Base-by-base conservation (phyloP, 2,329 filamentous ascomycete genomes). In the Fusarium clavum region DNA sequence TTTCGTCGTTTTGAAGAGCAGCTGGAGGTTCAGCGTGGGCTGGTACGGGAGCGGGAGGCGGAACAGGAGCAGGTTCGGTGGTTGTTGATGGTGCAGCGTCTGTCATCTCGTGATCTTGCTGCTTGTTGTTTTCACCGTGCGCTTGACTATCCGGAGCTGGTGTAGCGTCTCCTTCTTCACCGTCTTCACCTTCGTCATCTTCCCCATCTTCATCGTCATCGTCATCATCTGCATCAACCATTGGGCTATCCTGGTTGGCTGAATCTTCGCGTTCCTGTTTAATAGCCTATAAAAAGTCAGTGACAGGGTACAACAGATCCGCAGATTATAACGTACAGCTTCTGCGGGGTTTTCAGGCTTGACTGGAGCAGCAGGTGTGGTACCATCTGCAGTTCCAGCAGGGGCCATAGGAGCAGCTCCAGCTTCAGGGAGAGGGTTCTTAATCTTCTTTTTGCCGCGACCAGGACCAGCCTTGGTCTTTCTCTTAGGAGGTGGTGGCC, bases 401-500 rank as follows among this genome's bases (percentile, higher is more conserved):
- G 78, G 77, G 32, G 81, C 80, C 25, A 78, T 77, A 27, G 62
- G 57, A 12, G 69, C 54, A 73, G 82, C 79, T 5, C 75, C 78
- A 25, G 78, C 74, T 13, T 78, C 75, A 3, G 81, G 80, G 14
- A 82, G 64, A 18, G 81, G 81, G 73, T 83, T 77, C 78, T 91
- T 93, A 80, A 91, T 92, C 86, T 92, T 94, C 85, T 91, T 95
- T 67, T 89, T 87, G 18, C 93, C 93, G 67, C 94, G 88, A 10
- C 93, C 93, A 38, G 92, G 90, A 0, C 93, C 85, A 29, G 81
- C 92, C 79, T 92, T 94, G 49, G 87, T 85, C 84, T 95, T 97
- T 79, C 93, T 91, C 79, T 94, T 94, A 0, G 92, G 92, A 2
- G 92, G 91, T 29, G 91, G 91, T 1, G 91, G 91, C 64, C 91